Evolutionary conservation across 345 rosid genomes (phyloP), one percentile per base, ranked within the genome.

Genomic region (Triadica sebifera): DNA sequence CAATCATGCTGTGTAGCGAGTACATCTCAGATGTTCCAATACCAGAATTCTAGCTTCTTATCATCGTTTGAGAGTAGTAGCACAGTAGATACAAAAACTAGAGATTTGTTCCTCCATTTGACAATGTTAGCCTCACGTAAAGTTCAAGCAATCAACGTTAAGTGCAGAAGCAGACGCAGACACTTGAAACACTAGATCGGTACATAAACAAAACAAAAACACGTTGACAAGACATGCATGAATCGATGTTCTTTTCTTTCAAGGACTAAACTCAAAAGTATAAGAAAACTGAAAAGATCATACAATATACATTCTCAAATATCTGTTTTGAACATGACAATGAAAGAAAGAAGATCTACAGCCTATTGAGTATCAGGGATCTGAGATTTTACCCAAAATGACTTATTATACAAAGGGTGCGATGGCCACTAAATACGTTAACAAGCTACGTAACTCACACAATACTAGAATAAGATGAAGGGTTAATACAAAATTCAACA

Each of bases 361-460:
- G 49, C 68, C 71, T 59, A 64, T 17, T 19, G 46, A 47, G 81
- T 41, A 74, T 79, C 75, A 56, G 46, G 75, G 46, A 69, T 75
- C 37, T 53, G 70, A 74, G 60, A 43, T n/a, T 70, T 70, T 45
- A 53, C 67, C 58, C 61, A 74, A 66, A 71, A 77, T 43, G 57
- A 24, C 56, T 78, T 85, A 85, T 83, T 80, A 59, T 84, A 81
- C 88, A 78, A 49, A 80, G 73, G 78, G 69, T 66, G 58, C 39
- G 65, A 63, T 38, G 58, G 78, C 79, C 82, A 72, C 79, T 75
- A n/a, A 75, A 75, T 69, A 76, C 73, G 67, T 72, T 73, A 69
- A 73, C 50, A 47, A 79, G 52, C 75, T 63, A 77, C 75, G 75
- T 84, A 81, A 12, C 80, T 81, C 85, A 82, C 82, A 82, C 81